Evolutionary conservation across 139 green algal species (phyloP), one percentile per base, ranked within the genome.

Genomic region (Chlorella sorokiniana): DNA sequence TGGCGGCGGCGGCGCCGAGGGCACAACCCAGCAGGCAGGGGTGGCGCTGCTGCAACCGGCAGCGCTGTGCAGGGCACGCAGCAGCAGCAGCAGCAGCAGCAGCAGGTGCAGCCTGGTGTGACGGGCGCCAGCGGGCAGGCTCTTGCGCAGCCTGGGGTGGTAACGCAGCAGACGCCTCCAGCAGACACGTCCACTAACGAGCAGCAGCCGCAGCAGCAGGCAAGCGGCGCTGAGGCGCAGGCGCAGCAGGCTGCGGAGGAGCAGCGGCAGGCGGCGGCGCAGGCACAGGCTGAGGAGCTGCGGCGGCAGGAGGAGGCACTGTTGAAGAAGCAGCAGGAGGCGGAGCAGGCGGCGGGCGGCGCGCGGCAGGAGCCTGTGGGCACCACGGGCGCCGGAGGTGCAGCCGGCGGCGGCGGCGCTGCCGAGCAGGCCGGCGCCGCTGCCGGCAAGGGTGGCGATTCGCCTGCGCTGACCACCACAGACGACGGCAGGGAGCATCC

Each of bases 401-500:
- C 27, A 31, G 45, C 27, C 11, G n/a, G 31, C 22, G 27, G 45
- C 22, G 56, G 56, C n/a, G 72, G 35, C 7, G 51, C 31, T 23
- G 52, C n/a, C 4, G 35, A 35, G 41, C 27, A 4, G 3, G 42
- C 35, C n/a, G 72, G 52, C 35, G 18, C 14, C 20, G 31, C 27
- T 29, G 22, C 69, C 11, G 48, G 48, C n/a, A 27, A 22, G 8
- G 70, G 16, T 22, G 45, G 31, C 5, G 42, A 20, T 10, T 25
- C 48, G 16, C 25, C 59, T 65, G 52, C 16, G 35, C 31, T 29
- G 14, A 37, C n/a, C 5, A 31, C 18, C 1, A 42, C 31, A 23
- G 68, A n/a, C 1, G 37, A 65, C 35, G 71, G 51, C 31, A 37
- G 75, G 31, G 59, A 81, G 51, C 75, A 81, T 42, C 75, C 75